Percentiles rank a stretch among this genome's conserved stretches.
These are phyloP conservation scores for Hemisphaericaspora subhashii DNA, from an alignment of 1,139 yeast species.

Conservation along the genomic window DNA sequence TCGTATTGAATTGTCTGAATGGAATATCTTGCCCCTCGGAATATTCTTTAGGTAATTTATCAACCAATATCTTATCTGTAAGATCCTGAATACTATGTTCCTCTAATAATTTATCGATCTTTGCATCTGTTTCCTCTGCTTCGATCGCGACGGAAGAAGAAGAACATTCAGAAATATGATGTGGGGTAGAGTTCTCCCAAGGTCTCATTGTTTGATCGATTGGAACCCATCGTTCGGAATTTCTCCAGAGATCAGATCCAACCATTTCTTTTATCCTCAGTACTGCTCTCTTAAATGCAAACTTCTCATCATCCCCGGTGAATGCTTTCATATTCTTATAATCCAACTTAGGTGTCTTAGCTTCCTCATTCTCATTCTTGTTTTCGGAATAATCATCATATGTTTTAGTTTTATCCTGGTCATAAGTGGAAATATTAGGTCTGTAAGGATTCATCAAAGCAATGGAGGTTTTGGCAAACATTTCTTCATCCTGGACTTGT, in stretches of 20 bases:
- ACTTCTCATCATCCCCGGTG: constrained; percentile 77
- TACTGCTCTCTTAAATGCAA: constrained; percentile 73
- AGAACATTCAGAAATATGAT: not conserved
- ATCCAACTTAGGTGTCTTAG: constrained; percentile 20
- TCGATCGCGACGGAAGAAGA: not conserved
- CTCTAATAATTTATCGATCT: constrained; percentile 7
- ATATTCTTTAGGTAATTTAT: constrained; percentile 26
- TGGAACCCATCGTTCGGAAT: constrained; percentile 53
- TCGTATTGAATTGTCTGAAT: constrained; percentile 28
- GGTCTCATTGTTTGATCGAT: constrained; percentile 54
- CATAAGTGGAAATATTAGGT: constrained; percentile 67
- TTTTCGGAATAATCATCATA: constrained; percentile 28
- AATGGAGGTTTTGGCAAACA: constrained; percentile 63
- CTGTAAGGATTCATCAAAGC: constrained; percentile 65
- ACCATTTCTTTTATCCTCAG: constrained; percentile 71
- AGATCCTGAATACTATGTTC: constrained; percentile 13
- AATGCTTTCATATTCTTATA: constrained; percentile 56
- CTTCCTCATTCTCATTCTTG: constrained; percentile 5
- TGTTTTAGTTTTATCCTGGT: constrained; percentile 38
- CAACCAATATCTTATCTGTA: constrained; percentile 14
- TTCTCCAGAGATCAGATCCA: constrained; percentile 54
- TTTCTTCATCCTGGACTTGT: constrained; percentile 64
- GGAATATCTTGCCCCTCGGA: constrained; percentile 24
- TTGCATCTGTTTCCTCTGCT: not conserved
- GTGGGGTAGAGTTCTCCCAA: constrained; percentile 45